Evolutionary conservation across 2,329 filamentous ascomycete species (phyloP), one percentile per base, ranked within the genome.

Genomic region (Curvularia eragrostidis): DNA sequence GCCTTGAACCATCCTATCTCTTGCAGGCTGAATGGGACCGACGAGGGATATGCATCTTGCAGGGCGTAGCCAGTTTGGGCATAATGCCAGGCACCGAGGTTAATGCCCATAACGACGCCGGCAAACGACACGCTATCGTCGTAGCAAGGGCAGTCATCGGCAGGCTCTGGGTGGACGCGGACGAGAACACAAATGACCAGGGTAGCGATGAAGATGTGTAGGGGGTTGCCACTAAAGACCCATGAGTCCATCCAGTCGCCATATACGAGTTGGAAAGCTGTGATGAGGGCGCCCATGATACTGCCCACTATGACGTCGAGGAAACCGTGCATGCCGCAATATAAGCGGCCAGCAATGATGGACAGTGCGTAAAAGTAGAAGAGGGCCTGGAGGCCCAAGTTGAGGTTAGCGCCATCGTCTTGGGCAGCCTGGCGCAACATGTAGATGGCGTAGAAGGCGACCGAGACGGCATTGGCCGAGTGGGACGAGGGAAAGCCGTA

Each of bases 271-370:
- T 89, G 85, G 19, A 84, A 69, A 19, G 82, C 75, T 2, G 84
- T 84, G 34, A 90, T 82, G 5, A 84, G 77, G 10, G 88, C 89
- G 30, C 95, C 95, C 54, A 97, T 83, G 13, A 87, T 68, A 53
- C 89, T 91, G 6, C 95, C 95, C 55, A 95, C 77, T 13, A 95
- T 79, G 23, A 98, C 93, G 76, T 99, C 95, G 42, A 95, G 83
- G 78, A 98, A 97, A 10, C 95, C 95, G 78, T 99, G 95, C 95
- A 99, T 99, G 60, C 95, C 95, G 73, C 95, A 99, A 80, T 99
- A 98, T 34, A 99, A 82, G 19, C 95, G 88, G 5, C 95, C 95
- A 61, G 98, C 81, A 39, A 97, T 85, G 71, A 99, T 98, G 24
- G 94, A 97, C 12, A 87, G 79, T 32, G 91, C 91, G 74, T 98